phyloP scores from a whole-genome alignment of 2,329 filamentous ascomycete genomes.

The Fonsecaea nubica region DNA sequence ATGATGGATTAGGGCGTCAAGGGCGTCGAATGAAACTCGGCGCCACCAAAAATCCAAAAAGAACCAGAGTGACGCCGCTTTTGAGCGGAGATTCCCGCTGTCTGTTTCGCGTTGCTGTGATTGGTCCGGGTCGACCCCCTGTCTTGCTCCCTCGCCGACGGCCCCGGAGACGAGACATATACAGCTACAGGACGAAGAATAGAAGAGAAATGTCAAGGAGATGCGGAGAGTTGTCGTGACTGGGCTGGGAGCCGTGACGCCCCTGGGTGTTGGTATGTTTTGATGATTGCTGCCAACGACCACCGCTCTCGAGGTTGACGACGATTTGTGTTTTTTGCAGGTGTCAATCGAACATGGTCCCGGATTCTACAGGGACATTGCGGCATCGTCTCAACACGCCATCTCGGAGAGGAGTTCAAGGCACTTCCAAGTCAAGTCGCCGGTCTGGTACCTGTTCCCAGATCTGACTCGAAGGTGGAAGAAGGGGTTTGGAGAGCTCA shows the following conservation, averaged over 20 bases:
- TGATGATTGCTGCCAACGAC: conserved; percentile 12
- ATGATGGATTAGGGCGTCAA: background rate
- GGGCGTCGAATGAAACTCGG: conserved; percentile 7
- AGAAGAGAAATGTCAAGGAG: conserved; percentile 20
- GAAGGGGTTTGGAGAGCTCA: conserved; percentile 51
- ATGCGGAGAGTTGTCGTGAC: conserved; percentile 78
- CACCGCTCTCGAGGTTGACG: background rate
- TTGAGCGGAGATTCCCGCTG: conserved; percentile 9
- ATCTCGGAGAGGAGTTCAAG: conserved; percentile 68
- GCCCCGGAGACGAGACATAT: background rate
- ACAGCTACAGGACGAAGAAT: background rate
- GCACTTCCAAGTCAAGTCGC: conserved; percentile 84
- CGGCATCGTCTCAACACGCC: conserved; percentile 76
- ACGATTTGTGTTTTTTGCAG: conserved; percentile 45
- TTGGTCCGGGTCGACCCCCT: background rate
- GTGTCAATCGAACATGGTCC: conserved; percentile 77
- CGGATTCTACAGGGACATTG: conserved; percentile 79
- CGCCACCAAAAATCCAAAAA: background rate
- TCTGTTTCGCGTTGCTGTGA: background rate
- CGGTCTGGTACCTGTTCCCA: conserved; percentile 73
- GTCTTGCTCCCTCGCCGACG: background rate
- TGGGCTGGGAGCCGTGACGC: conserved; percentile 80
- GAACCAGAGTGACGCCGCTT: background rate
- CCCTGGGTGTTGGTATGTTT: conserved; percentile 73
- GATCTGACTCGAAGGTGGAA: conserved; percentile 45